Evolutionary conservation across 192 early-diverging fungal genomes (phyloP).

Genomic region (Rhizophagus clarus): DNA sequence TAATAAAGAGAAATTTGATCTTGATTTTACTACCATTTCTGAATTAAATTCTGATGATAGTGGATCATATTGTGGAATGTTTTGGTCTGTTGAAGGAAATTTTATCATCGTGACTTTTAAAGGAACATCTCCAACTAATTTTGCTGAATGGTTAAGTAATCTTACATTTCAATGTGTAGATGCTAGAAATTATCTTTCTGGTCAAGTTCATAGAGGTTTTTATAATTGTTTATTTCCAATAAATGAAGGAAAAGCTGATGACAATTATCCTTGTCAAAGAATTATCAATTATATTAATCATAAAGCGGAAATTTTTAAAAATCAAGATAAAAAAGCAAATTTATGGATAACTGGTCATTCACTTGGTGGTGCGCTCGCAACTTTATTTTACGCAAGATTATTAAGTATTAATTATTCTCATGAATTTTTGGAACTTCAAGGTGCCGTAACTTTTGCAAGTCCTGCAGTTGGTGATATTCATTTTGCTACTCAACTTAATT

Average conservation of each 20-base stretch:
- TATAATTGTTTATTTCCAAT: constrained; percentile 37
- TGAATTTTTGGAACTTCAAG: too few relatives aligned
- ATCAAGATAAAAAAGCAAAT: constrained; percentile 22
- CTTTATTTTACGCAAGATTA: constrained; percentile 37
- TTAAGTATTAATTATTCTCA: too few relatives aligned
- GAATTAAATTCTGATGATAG: constrained; percentile 38
- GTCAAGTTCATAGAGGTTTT: constrained; percentile 43
- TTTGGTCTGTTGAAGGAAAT: constrained; percentile 37
- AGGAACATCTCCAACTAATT: constrained; percentile 45
- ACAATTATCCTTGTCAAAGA: neutral
- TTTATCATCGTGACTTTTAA: constrained; percentile 43
- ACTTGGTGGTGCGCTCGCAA: constrained; percentile 38
- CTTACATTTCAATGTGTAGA: constrained; percentile 39
- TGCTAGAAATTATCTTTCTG: constrained; percentile 40
- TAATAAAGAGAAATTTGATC: too few relatives aligned
- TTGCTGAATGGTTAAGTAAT: constrained; percentile 42
- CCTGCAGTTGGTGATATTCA: too few relatives aligned
- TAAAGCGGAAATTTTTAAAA: neutral
- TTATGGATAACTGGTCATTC: constrained; percentile 49
- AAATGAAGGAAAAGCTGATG: neutral
- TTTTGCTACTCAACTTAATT: too few relatives aligned
- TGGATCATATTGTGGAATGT: constrained; percentile 40
- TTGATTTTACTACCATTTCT: constrained; percentile 28
- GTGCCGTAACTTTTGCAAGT: too few relatives aligned
- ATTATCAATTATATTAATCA: too few relatives aligned